phyloP scores from a whole-genome alignment of 148 eudicot genomes.

The Simmondsia chinensis region DNA sequence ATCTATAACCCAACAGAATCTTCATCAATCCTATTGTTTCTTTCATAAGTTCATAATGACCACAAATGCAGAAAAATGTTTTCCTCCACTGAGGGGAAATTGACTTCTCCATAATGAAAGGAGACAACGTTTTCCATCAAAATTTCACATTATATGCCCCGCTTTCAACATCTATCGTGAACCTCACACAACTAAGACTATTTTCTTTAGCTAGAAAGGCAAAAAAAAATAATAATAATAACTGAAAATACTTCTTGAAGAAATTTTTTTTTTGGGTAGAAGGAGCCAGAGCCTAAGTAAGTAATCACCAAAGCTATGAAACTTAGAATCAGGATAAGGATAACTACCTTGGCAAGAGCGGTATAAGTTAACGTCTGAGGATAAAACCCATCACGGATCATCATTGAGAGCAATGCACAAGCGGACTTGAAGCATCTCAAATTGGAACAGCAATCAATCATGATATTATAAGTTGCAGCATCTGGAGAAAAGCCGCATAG shows the following conservation, averaged over 20 bases:
- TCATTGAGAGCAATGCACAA: conserved; percentile 49
- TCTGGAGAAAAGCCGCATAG: conserved; percentile 35
- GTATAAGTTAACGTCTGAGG: conserved; percentile 44
- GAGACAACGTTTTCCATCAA: no score
- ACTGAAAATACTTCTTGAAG: no score
- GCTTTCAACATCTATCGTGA: no score
- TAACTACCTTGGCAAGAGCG: conserved; percentile 56
- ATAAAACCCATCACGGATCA: conserved; percentile 61
- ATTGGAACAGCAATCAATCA: conserved; percentile 78
- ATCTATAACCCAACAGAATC: conserved; percentile 38
- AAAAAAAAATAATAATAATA: no score
- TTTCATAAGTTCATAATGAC: background rate
- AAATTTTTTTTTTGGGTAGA: no score
- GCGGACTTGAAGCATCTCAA: conserved; percentile 62
- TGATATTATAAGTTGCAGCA: conserved; percentile 56
- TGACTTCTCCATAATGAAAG: no score
- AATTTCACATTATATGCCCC: no score
- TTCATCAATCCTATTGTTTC: no score
- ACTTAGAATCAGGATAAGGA: background rate
- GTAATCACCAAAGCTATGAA: background rate
- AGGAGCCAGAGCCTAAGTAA: background rate
- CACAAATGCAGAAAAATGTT: background rate
- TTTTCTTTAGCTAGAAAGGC: no score
- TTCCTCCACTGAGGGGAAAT: background rate
- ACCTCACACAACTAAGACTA: no score